Percentiles rank a stretch among this genome's conserved stretches.
Conservation (phyloP, 371 early-diverging fungal species). For the Syncephalastrum contaminatum region DNA sequence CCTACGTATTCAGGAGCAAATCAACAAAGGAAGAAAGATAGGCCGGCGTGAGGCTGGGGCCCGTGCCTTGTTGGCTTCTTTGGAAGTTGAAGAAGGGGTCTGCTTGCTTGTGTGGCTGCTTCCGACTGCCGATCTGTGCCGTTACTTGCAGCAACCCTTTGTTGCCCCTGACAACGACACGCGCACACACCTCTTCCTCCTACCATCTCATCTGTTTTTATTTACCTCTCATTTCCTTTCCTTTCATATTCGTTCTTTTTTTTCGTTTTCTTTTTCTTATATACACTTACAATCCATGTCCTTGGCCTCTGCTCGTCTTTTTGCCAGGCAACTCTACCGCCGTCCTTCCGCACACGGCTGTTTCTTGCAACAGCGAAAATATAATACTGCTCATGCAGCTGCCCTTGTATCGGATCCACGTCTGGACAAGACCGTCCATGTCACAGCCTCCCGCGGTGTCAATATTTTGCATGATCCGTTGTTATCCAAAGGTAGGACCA, state of each 20-base stretch:
- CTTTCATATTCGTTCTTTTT: not conserved
- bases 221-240: not conserved
- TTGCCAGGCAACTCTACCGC: slow-evolving; percentile 1
- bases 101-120: no score
- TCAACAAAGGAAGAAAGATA: no score
- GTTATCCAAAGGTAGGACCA: slow-evolving; percentile 49
- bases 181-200: not conserved
- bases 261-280: not conserved
- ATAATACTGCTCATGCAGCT: slow-evolving; percentile 9
- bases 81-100: no score
- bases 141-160: no score
- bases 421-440: slow-evolving; percentile 58
- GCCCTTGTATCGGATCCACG: slow-evolving; percentile 47
- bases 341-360: not conserved
- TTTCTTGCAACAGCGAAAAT: not conserved
- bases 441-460: slow-evolving; percentile 56
- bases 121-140: no score
- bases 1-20: no score
- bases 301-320: not conserved
- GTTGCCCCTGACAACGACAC: no score
- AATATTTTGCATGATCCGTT: slow-evolving; percentile 62
- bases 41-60: no score
- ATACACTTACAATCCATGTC: not conserved
- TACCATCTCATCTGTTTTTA: not conserved
- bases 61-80: no score